Evolutionary conservation across 169 alveolate species (phyloP).

Genomic region (Plasmodium berghei): DNA sequence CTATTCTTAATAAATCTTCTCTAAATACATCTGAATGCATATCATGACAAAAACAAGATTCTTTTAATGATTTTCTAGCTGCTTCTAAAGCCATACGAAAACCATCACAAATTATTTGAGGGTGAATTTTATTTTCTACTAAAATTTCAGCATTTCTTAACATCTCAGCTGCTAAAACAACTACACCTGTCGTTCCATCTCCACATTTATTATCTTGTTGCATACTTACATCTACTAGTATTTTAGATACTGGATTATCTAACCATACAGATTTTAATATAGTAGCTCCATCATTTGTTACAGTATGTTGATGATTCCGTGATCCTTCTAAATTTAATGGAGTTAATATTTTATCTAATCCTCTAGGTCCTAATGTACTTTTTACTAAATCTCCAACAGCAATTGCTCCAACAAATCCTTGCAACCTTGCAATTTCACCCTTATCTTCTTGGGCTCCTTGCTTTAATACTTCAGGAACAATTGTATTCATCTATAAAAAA

Average conservation of each 20-base stretch:
- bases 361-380: conserved; percentile 99
- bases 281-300: conserved; percentile 99
- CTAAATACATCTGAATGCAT: conserved; percentile 88
- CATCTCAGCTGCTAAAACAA: conserved; percentile 99
- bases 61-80: conserved; percentile 92
- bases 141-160: conserved; percentile 97
- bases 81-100: conserved; percentile 93
- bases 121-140: conserved; percentile 97
- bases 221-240: conserved; percentile 95
- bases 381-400: conserved; percentile 99
- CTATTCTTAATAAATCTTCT: conserved; percentile 95
- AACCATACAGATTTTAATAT: conserved; percentile 97
- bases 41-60: conserved; percentile 89
- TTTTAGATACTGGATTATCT: conserved; percentile 99
- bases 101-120: conserved; percentile 94
- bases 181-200: conserved; percentile 98
- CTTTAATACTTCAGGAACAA: conserved; percentile 94
- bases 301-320: conserved; percentile 92
- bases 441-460: conserved; percentile 96
- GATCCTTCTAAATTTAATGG: conserved; percentile 93
- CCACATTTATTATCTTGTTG: conserved; percentile 95
- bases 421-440: conserved; percentile 97
- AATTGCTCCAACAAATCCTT: conserved; percentile 98
- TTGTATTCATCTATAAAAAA: conserved; percentile 80
- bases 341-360: conserved; percentile 97